A percentile compares a stretch with the other conserved stretches of the same genome.
Evolutionary conservation across 73 alveolate genomes (phyloP).

Genomic region (Stentor coeruleus): DNA sequence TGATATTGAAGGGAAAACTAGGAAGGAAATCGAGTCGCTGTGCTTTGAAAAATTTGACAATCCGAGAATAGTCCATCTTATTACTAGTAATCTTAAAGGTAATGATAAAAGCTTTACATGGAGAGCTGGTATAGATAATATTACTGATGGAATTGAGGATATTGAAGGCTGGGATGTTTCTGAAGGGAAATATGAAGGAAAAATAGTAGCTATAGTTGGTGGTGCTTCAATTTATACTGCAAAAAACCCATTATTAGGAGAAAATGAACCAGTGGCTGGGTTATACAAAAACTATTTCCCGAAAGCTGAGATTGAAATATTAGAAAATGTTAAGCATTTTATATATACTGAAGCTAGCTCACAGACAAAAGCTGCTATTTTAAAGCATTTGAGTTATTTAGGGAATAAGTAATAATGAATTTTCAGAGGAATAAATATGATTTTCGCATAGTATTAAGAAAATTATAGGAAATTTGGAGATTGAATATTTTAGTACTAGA

Average conservation of each 20-base stretch:
- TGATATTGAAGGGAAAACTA: background rate
- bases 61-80: background rate
- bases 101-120: background rate
- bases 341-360: background rate
- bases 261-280: background rate
- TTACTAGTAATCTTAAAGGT: background rate
- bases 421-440: too few species aligned
- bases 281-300: background rate
- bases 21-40: background rate
- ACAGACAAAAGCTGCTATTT: too few species aligned
- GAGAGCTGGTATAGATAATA: constrained; percentile 5
- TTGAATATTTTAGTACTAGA: too few species aligned
- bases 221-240: background rate
- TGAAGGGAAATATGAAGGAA: background rate
- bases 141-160: constrained; percentile 7
- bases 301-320: background rate
- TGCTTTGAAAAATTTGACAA: background rate
- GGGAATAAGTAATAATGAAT: too few species aligned
- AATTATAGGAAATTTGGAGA: too few species aligned
- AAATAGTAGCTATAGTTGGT: constrained; percentile 13
- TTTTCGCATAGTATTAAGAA: too few species aligned
- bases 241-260: background rate
- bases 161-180: constrained; percentile 4
- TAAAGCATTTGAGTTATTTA: too few species aligned
- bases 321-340: background rate